Conservation (phyloP, 176 grass and related monocot genomes). For the Bothriochloa decipiens region DNA sequence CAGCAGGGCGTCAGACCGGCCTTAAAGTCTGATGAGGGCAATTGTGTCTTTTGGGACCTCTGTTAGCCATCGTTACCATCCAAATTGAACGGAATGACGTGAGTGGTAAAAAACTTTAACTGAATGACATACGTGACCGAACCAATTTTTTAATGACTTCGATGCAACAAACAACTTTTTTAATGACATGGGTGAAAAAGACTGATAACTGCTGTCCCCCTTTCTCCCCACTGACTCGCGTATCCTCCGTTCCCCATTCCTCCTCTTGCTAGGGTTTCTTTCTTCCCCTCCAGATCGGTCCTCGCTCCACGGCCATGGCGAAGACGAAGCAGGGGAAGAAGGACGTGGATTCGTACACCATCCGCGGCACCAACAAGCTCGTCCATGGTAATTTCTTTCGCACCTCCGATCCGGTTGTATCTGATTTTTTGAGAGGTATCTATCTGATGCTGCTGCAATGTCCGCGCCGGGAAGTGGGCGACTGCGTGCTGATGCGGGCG, state of each 20-base stretch:
- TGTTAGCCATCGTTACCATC: no score
- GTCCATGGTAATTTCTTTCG: slow-evolving; percentile 58
- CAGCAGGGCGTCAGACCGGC: no score
- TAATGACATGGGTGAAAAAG: no score
- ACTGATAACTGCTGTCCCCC: not conserved
- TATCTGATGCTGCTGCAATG: slow-evolving; percentile 41
- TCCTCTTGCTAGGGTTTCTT: slow-evolving; percentile 47
- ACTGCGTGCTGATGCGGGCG: slow-evolving; percentile 85
- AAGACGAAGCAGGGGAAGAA: slow-evolving; percentile 82
- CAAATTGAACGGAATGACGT: no score
- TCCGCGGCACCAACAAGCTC: slow-evolving; percentile 76
- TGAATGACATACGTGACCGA: no score
- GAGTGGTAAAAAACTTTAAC: no score
- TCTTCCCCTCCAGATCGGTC: not conserved
- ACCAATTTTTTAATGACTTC: no score
- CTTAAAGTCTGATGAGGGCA: no score
- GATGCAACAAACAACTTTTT: no score
- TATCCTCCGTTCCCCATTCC: not conserved
- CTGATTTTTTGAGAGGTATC: not conserved
- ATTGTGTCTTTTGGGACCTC: no score
- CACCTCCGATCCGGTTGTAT: not conserved
- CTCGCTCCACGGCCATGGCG: slow-evolving; percentile 52
- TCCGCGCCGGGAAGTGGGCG: slow-evolving; percentile 49
- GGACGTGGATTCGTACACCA: slow-evolving; percentile 83
- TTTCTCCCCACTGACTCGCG: not conserved